phyloP scores from a whole-genome alignment of 352 stramenopile species.

The Saprolegnia parasitica region DNA sequence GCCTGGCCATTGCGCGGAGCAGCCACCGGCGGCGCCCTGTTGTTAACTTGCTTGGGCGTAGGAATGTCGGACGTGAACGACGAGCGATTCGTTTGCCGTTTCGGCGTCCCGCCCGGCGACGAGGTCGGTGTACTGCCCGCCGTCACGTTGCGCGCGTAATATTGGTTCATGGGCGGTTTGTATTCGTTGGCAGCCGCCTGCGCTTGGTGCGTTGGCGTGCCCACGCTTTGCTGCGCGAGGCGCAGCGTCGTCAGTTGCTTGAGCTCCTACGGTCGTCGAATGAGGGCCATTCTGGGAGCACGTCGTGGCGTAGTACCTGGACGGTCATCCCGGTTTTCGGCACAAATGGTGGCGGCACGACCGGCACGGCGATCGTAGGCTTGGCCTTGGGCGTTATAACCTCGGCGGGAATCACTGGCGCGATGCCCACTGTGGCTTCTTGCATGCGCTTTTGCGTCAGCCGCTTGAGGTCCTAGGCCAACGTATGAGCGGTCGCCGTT shows the following conservation, averaged over 20 bases:
- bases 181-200: slow-evolving; percentile 4
- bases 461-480: slow-evolving; percentile 58
- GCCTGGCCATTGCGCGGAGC: neutral
- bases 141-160: slow-evolving; percentile 12
- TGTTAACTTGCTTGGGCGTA: neutral
- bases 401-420: neutral
- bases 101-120: slow-evolving; percentile 17
- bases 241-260: slow-evolving; percentile 80
- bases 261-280: slow-evolving; percentile 40
- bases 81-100: neutral
- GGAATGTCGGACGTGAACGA: neutral
- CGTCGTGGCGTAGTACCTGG: slow-evolving; percentile 30
- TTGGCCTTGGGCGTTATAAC: slow-evolving; percentile 35
- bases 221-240: slow-evolving; percentile 31
- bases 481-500: neutral
- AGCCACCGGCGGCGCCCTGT: no score
- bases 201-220: slow-evolving; percentile 20
- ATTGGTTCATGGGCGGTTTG: slow-evolving; percentile 1
- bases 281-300: neutral
- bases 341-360: slow-evolving; percentile 40
- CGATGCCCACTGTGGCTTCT: slow-evolving; percentile 33
- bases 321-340: slow-evolving; percentile 83
- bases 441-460: slow-evolving; percentile 84
- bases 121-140: slow-evolving; percentile 16
- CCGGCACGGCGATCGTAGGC: slow-evolving; percentile 62